Evolutionary conservation across 192 early-diverging fungal species (phyloP).

Genomic region (Obelidium mucronatum): DNA sequence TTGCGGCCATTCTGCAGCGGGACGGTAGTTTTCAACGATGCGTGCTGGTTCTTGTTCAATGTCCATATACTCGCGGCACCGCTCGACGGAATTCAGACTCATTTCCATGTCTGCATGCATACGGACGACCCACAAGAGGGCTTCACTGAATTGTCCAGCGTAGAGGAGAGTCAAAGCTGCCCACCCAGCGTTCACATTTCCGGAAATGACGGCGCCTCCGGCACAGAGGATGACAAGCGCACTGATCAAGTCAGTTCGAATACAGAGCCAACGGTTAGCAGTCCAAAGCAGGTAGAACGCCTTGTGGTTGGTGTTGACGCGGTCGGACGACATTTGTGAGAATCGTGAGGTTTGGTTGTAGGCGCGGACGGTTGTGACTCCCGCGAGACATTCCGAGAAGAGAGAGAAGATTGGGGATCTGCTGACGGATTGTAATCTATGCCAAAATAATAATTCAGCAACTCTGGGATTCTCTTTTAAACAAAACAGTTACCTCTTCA

Average conservation of each 20-base stretch:
- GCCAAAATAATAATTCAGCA: background rate
- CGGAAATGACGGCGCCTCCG: conserved; percentile 69
- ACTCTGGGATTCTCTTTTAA: background rate
- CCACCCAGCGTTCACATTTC: conserved; percentile 74
- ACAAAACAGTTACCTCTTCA: conserved; percentile 42
- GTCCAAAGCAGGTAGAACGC: conserved; percentile 42
- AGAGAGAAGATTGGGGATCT: conserved; percentile 80
- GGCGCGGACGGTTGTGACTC: conserved; percentile 59
- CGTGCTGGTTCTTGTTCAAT: conserved; percentile 75
- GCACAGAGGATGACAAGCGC: conserved; percentile 81
- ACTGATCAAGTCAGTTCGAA: conserved; percentile 81
- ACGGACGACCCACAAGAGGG: conserved; percentile 84
- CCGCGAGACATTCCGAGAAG: conserved; percentile 75
- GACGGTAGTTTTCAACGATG: conserved; percentile 28
- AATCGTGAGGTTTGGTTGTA: conserved; percentile 56
- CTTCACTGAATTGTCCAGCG: conserved; percentile 78
- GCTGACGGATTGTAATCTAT: conserved; percentile 73
- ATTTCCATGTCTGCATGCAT: conserved; percentile 76
- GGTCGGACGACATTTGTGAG: conserved; percentile 45
- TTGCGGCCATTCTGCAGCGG: conserved; percentile 37
- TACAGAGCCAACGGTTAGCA: conserved; percentile 78
- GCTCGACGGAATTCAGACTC: conserved; percentile 88
- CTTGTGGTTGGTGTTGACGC: conserved; percentile 40
- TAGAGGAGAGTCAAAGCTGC: conserved; percentile 86
- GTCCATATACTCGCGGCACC: conserved; percentile 79